Evolutionary conservation across 2,329 filamentous ascomycete species (phyloP), one percentile per base, ranked within the genome.

Genomic region (Corynespora cassiicola): DNA sequence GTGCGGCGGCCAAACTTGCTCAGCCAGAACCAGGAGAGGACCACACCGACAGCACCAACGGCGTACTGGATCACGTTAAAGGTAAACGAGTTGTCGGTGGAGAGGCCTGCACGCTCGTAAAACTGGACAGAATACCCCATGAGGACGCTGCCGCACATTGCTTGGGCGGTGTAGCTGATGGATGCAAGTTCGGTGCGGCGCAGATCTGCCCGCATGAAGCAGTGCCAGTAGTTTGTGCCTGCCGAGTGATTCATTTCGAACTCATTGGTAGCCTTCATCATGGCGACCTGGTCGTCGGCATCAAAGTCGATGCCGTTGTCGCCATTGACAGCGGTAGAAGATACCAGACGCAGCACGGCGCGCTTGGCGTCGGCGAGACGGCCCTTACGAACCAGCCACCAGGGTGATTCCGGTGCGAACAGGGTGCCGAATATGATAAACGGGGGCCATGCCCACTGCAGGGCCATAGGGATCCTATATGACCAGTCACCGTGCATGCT

Each of bases 251-350:
- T 73, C 58, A 87, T 78, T 63, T 95, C 90, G 7, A 92, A 74
- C 1, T 85, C 84, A 1, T 87, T 88, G 1, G 89, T 95, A 58
- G 91, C 87, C 1, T 88, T 80, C 86, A 95, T 95, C 88, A 95
- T 92, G 53, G 87, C 84, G 37, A 95, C 76, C 0, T 87, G 92
- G 5, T 54, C 47, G 21, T 59, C 53, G 12, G 54, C 34, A 12
- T 59, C 49, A 30, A 53, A 56, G 6, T 84, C 78, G 17, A 54
- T 17, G 18, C 48, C 52, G 12, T 50, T 59, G n/a, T n/a, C n/a
- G n/a, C n/a, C n/a, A n/a, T n/a, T n/a, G n/a, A n/a, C n/a, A n/a
- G n/a, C n/a, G 7, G 61, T 53, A 11, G 58, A 45, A 52, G 77
- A 82, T 2, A 84, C 87, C 20, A 88, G 72, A 4, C 84, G 80